A percentile compares a stretch with the other conserved stretches of the same genome.
phyloP scores from a whole-genome alignment of 148 eudicot genomes.

The Selenicereus undatus region DNA sequence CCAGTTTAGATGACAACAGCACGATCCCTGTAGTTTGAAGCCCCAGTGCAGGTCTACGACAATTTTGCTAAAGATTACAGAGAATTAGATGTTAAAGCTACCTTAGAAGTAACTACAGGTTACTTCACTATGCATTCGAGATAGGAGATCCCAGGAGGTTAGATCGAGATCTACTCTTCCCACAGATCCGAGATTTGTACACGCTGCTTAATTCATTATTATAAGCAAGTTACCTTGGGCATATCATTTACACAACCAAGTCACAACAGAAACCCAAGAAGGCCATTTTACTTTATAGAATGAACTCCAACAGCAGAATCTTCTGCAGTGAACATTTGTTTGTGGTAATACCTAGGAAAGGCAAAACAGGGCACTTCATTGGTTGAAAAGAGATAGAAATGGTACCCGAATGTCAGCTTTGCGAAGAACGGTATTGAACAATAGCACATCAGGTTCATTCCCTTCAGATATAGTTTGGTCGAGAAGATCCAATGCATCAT shows the following conservation, averaged over 20 bases:
- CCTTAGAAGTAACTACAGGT: not conserved
- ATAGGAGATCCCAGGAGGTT: not conserved
- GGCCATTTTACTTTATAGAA: no score
- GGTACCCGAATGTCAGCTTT: constrained; percentile 58
- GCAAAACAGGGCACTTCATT: not conserved
- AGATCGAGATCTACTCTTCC: not conserved
- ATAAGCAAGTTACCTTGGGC: no score
- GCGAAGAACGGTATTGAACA: constrained; percentile 61
- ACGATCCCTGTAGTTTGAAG: not conserved
- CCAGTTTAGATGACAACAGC: not conserved
- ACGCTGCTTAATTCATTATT: not conserved
- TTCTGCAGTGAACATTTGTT: not conserved
- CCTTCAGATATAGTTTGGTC: constrained; percentile 50
- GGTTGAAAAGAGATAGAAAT: constrained; percentile 6
- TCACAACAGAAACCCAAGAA: not conserved
- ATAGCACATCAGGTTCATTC: constrained; percentile 53
- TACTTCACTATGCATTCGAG: not conserved
- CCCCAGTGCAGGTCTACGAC: not conserved
- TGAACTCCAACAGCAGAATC: not conserved
- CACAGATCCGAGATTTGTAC: not conserved
- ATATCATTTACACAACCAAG: not conserved
- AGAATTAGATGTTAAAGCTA: not conserved
- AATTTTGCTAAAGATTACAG: no score
- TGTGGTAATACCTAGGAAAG: not conserved
- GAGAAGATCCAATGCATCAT: constrained; percentile 60